Percentiles rank a stretch among this genome's conserved stretches.
phyloP scores from a whole-genome alignment of 371 early-diverging fungal species.

The Zancudomyces culisetae region DNA sequence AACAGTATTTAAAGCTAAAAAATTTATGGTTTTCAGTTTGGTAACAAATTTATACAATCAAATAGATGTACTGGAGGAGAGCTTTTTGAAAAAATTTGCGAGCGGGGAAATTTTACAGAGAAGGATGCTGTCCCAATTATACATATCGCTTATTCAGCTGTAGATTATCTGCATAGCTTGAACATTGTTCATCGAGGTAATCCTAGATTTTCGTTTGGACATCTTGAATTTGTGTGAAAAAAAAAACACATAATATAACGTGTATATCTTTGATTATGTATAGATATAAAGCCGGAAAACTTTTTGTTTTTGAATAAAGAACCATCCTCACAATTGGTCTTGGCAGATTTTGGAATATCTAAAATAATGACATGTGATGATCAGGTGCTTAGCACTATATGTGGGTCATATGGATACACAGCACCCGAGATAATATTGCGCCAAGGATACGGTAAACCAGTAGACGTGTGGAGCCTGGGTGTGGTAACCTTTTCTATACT shows the following conservation, averaged over 20 bases:
- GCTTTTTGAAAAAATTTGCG: constrained; percentile 70
- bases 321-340: constrained; percentile 53
- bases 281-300: constrained; percentile 67
- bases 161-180: constrained; percentile 68
- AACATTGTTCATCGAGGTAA: constrained; percentile 60
- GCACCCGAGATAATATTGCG: constrained; percentile 83
- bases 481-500: constrained; percentile 78
- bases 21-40: neutral
- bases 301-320: constrained; percentile 34
- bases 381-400: constrained; percentile 55
- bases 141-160: constrained; percentile 34
- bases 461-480: constrained; percentile 95
- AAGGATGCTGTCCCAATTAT: constrained; percentile 58
- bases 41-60: neutral
- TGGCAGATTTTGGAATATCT: constrained; percentile 74
- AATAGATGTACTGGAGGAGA: constrained; percentile 62
- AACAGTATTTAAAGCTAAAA: no score
- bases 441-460: constrained; percentile 62
- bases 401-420: constrained; percentile 81
- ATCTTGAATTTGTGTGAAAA: neutral
- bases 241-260: neutral
- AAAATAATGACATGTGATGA: constrained; percentile 39
- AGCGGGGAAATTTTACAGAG: constrained; percentile 70
- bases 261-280: neutral
- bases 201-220: no score